Evolutionary conservation across 176 grass and related monocot genomes (phyloP).

Genomic region (Cenchrus purpureus): DNA sequence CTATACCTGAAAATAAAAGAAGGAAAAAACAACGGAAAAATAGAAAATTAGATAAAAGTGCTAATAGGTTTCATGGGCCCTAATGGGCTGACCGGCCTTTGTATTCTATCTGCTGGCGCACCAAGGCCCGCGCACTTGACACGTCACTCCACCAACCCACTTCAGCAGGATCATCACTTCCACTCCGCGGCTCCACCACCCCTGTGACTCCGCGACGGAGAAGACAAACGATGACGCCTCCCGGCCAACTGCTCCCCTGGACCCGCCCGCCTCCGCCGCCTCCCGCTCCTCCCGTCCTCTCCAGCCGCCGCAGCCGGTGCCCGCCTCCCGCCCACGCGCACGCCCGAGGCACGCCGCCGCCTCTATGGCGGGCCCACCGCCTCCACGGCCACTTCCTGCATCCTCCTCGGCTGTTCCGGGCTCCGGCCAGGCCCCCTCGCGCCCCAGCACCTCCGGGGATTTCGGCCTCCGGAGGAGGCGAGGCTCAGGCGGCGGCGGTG

Average conservation of each 20-base stretch:
- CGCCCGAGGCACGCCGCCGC: not conserved
- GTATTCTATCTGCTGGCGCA: not conserved
- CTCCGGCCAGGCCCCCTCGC: constrained; percentile 15
- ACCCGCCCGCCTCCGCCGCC: constrained; percentile 30
- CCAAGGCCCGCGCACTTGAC: not conserved
- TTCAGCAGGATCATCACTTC: constrained; percentile 28
- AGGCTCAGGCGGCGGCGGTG: constrained; percentile 38
- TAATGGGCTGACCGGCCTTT: not conserved
- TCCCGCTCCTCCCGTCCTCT: constrained; percentile 35
- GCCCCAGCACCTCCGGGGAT: constrained; percentile 6
- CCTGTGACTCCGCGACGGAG: constrained; percentile 11
- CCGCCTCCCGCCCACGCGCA: constrained; percentile 8
- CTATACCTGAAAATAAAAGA: not conserved
- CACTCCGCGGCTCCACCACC: constrained; percentile 24
- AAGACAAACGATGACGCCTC: constrained; percentile 45
- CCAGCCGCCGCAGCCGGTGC: not conserved
- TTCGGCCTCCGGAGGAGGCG: constrained; percentile 26
- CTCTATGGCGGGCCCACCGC: constrained; percentile 27
- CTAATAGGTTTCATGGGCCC: not conserved
- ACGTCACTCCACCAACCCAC: constrained; percentile 49
- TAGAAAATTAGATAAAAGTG: not conserved
- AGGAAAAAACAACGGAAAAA: not conserved
- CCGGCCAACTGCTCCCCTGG: constrained; percentile 51
- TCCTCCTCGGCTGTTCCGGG: constrained; percentile 14
- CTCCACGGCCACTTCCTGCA: constrained; percentile 15